Evolutionary conservation across 1,284 basidiomycete genomes (phyloP), one percentile per base, ranked within the genome.

Genomic region (Fistulinella cinereoalba): DNA sequence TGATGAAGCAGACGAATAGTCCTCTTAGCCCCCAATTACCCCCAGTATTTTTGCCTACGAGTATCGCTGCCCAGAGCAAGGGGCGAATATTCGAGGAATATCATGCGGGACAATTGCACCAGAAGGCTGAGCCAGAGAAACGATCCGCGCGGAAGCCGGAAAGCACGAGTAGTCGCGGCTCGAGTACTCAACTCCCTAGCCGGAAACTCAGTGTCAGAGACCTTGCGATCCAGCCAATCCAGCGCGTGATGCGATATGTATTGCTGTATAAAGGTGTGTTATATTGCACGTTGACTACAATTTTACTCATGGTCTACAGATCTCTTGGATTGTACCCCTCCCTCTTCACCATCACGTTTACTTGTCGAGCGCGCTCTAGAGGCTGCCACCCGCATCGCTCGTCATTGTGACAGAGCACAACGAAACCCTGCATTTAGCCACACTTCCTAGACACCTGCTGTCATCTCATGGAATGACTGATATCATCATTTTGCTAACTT

Each of bases 181-280:
- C 15, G 28, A 62, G 55, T 49, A 65, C 61, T 42, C 62, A 65
- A 51, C 59, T 60, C n/a, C 61, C 62, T 24, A 37, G 41, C 43
- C 53, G 56, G 19, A 65, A 49, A 24, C 41, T 45, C 21, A 63
- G 56, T 37, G 58, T 64, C 13, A 56, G 81, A 44, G 84, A 87
- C 50, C 67, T 86, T 9, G 84, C 81, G 4, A 87, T 87, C 51
- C 68, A 83, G 51, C 84, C 84, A 18, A 80, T 80, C 13, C 84
- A 87, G 65, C 69, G 84, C 43, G 76, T 85, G 21, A 81, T 79
- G 71, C 73, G 84, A 55, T 87, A 87, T 64, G 81, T 82, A 10
- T 55, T 87, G 42, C 69, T 85, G 38, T 87, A 80, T 55, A 73
- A 73, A 69, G 83, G 84, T 84, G 47, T 44, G 74, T 42, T 42